Evolutionary conservation across 116 monocot species (phyloP).

Genomic region (Trichopus zeylanicus): DNA sequence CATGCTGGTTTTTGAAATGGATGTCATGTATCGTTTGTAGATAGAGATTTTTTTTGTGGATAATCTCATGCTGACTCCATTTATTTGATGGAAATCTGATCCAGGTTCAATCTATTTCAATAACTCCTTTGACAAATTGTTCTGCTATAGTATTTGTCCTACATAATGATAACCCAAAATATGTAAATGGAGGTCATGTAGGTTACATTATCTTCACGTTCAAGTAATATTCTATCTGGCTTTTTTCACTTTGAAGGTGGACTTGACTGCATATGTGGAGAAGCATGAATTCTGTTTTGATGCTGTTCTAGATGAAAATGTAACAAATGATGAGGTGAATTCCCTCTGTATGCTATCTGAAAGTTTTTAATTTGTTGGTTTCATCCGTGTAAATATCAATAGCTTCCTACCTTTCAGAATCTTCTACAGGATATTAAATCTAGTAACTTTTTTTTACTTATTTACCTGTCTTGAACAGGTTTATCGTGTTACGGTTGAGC

Average conservation of each 20-base stretch:
- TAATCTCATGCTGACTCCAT: not conserved
- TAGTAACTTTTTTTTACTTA: not conserved
- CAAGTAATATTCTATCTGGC: not conserved
- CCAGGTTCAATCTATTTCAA: not conserved
- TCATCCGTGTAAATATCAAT: not conserved
- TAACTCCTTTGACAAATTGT: not conserved
- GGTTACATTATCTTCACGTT: not conserved
- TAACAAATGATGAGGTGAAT: constrained; percentile 88
- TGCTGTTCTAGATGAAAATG: constrained; percentile 89
- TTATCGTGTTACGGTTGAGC: constrained; percentile 93
- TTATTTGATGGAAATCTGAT: not conserved
- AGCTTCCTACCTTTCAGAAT: not conserved
- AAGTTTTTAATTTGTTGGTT: not conserved
- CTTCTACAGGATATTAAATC: too few species aligned
- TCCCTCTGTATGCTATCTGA: not conserved
- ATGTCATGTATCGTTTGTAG: too few species aligned
- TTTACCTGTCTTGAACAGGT: constrained; percentile 38
- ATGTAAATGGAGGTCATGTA: not conserved
- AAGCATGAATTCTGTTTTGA: constrained; percentile 99
- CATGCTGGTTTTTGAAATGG: too few species aligned
- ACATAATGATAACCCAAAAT: not conserved
- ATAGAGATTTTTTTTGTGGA: too few species aligned
- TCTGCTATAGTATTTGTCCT: not conserved
- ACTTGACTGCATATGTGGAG: constrained; percentile 98
- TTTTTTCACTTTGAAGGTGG: constrained; percentile 52